These are phyloP conservation scores for Ophiostoma triangulosporum DNA, from an alignment of 2,329 filamentous ascomycete genomes.

Conservation along the genomic window DNA sequence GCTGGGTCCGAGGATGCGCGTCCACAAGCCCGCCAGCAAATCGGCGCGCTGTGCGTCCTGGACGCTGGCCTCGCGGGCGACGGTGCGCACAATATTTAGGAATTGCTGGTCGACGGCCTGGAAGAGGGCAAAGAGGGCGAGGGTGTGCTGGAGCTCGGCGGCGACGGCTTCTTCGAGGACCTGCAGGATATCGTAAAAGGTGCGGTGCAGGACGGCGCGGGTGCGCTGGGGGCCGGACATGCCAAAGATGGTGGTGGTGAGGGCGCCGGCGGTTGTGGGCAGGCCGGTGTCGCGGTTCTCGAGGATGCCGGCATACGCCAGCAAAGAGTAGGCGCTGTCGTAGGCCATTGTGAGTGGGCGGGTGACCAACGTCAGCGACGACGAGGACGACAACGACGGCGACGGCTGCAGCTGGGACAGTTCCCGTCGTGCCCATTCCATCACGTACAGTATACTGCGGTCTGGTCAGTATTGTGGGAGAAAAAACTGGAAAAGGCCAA, in stretches of 20 bases:
- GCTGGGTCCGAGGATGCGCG: conserved; percentile 65
- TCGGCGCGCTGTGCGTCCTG: conserved; percentile 74
- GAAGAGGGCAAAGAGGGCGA: conserved; percentile 76
- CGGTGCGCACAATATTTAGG: conserved; percentile 71
- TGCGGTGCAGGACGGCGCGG: conserved; percentile 65
- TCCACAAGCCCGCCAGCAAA: conserved; percentile 74
- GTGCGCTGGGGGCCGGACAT: conserved; percentile 70
- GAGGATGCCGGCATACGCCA: conserved; percentile 50
- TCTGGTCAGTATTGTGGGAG: no score
- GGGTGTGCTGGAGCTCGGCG: conserved; percentile 66
- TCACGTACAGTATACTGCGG: conserved; percentile 68
- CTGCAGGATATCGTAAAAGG: conserved; percentile 75
- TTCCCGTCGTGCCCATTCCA: conserved; percentile 91
- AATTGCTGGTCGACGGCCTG: conserved; percentile 86
- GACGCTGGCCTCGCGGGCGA: conserved; percentile 67
- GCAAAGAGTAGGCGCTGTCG: conserved; percentile 69
- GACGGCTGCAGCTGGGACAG: conserved; percentile 56
- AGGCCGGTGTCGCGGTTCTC: conserved; percentile 36
- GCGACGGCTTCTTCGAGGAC: conserved; percentile 84
- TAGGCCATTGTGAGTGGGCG: conserved; percentile 56
- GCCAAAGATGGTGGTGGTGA: conserved; percentile 65
- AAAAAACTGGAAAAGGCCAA: conserved; percentile 11
- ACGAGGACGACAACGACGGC: conserved; percentile 18
- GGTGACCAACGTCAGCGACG: conserved; percentile 29
- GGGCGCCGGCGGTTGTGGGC: conserved; percentile 54